These are phyloP conservation scores for Gnomoniopsis sp. DNA, from an alignment of 2,329 filamentous ascomycete genomes.

Conservation along the genomic window DNA sequence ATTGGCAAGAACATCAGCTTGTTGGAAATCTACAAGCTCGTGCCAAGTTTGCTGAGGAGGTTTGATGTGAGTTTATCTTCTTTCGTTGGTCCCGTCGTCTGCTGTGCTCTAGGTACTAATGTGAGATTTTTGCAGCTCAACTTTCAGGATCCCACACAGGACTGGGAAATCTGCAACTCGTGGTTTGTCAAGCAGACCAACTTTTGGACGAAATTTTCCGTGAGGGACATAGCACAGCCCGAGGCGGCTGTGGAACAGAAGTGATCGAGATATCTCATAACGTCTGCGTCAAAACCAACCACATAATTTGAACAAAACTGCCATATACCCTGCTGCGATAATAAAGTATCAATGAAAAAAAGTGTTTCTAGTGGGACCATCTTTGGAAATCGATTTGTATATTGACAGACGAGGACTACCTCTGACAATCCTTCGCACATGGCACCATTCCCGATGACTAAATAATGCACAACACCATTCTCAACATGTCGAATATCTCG, in stretches of 20 bases:
- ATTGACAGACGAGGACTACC: too few relatives aligned
- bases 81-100: slow-evolving; percentile 40
- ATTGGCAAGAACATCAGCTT: slow-evolving; percentile 65
- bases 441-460: too few relatives aligned
- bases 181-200: slow-evolving; percentile 62
- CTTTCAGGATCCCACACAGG: slow-evolving; percentile 50
- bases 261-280: background rate
- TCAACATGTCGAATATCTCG: too few relatives aligned
- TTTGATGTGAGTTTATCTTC: slow-evolving; percentile 58
- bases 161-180: slow-evolving; percentile 58
- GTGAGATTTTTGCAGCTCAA: slow-evolving; percentile 38
- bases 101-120: background rate
- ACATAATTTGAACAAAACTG: background rate
- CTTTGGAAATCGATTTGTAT: too few relatives aligned
- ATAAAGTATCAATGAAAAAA: too few relatives aligned
- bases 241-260: slow-evolving; percentile 10
- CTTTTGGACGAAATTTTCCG: slow-evolving; percentile 45
- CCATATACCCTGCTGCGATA: background rate
- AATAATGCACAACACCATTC: too few relatives aligned
- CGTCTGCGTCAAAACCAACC: too few relatives aligned
- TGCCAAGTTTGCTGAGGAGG: slow-evolving; percentile 57
- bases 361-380: too few relatives aligned
- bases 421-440: too few relatives aligned
- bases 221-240: slow-evolving; percentile 41
- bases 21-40: slow-evolving; percentile 62